phyloP scores from a whole-genome alignment of 139 green algal genomes.

The Yamagishiella unicocca region DNA sequence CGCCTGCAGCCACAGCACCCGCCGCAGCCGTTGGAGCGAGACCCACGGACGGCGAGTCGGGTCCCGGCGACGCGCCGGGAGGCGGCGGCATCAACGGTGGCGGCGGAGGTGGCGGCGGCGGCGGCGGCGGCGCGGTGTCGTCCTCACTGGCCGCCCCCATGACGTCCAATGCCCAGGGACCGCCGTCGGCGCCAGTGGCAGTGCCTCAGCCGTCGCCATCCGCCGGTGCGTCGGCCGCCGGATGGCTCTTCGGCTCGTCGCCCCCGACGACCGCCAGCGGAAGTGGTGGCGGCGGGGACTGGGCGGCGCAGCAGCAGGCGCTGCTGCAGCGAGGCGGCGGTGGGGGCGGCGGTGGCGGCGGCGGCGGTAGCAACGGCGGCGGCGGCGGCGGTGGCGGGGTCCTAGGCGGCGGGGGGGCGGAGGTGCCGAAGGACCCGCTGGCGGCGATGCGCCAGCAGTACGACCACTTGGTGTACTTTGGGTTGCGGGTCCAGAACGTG shows the following conservation, averaged over 20 bases:
- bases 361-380: neutral
- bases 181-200: no score
- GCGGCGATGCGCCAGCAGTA: constrained; percentile 37
- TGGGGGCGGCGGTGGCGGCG: neutral
- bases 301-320: constrained; percentile 3
- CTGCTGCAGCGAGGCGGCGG: constrained; percentile 22
- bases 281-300: neutral
- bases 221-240: neutral
- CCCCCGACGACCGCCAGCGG: neutral
- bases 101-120: constrained; percentile 5
- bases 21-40: no score
- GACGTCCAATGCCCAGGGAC: no score
- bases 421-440: constrained; percentile 41
- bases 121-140: neutral
- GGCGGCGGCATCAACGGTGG: no score
- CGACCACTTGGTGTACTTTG: constrained; percentile 29
- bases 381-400: neutral
- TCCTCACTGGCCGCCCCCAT: no score
- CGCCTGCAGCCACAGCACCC: no score
- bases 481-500: constrained; percentile 45
- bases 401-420: neutral
- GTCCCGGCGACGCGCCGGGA: no score
- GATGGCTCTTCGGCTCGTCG: constrained; percentile 25
- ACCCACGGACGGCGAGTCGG: no score
- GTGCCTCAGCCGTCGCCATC: no score